Evolutionary conservation across 202 grass and related monocot species (phyloP).

Genomic region (Zoysia matrella): DNA sequence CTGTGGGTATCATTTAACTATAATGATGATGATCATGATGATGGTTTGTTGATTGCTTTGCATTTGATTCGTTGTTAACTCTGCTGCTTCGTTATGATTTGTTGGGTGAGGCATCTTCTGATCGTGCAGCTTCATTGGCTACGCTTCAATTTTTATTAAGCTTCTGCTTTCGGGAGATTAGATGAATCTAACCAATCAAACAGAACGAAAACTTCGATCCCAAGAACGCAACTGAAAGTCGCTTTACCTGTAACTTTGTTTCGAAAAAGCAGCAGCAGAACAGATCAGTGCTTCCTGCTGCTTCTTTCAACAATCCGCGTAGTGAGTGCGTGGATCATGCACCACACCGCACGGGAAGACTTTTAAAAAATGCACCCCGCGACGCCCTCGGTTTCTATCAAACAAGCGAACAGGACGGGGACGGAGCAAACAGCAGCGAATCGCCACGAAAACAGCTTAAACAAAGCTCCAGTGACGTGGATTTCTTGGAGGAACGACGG

Average conservation of each 20-base stretch:
- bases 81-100: conserved; percentile 24
- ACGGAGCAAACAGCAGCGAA: conserved; percentile 14
- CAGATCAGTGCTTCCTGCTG: neutral
- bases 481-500: neutral
- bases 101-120: conserved; percentile 37
- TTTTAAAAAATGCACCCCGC: neutral
- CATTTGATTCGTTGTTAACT: neutral
- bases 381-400: conserved; percentile 23
- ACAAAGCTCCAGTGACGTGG: neutral
- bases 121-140: conserved; percentile 1
- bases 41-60: neutral
- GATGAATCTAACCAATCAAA: neutral
- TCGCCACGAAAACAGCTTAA: conserved; percentile 35
- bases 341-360: neutral
- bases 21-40: conserved; percentile 36
- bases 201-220: conserved; percentile 29
- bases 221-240: conserved; percentile 7
- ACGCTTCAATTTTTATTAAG: neutral
- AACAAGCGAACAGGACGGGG: neutral
- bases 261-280: conserved; percentile 11
- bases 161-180: conserved; percentile 16
- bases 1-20: conserved; percentile 46
- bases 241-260: conserved; percentile 31
- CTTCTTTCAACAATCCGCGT: conserved; percentile 20
- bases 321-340: conserved; percentile 23